These are phyloP conservation scores for Aspergillus mulundensis DNA, from an alignment of 495 filamentous ascomycete genomes.

Conservation along the genomic window DNA sequence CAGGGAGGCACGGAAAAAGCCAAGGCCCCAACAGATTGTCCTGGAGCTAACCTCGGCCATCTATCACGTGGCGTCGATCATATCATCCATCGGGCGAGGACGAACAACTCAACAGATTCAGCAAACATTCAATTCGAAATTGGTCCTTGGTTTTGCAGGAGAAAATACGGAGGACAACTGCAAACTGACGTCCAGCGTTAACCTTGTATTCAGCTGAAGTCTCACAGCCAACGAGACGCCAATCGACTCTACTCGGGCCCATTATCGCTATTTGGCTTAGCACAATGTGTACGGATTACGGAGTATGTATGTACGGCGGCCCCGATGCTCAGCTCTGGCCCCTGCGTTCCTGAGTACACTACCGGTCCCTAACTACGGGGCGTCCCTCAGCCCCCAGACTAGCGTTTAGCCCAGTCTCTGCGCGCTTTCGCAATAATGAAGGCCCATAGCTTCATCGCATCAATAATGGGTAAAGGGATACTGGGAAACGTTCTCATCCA, in stretches of 20 bases:
- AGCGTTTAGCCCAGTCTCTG: not conserved
- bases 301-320: not conserved
- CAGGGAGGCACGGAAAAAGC: not conserved
- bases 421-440: not conserved
- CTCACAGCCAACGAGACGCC: too few relatives aligned
- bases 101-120: too few relatives aligned
- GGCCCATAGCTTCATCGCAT: not conserved
- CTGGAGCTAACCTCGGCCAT: not conserved
- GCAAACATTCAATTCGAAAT: not conserved
- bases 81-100: too few relatives aligned
- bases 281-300: not conserved
- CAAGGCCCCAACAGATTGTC: not conserved
- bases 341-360: not conserved
- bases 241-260: not conserved
- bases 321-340: not conserved
- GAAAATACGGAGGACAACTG: too few relatives aligned
- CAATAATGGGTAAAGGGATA: not conserved
- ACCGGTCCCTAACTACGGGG: not conserved
- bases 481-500: not conserved
- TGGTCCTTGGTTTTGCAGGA: too few relatives aligned
- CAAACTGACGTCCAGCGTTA: too few relatives aligned
- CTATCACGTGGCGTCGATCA: not conserved
- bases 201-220: too few relatives aligned
- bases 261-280: not conserved
- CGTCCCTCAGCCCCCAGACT: not conserved